Conservation (phyloP, 2,329 filamentous ascomycete genomes). For the Calycina herbarum region DNA sequence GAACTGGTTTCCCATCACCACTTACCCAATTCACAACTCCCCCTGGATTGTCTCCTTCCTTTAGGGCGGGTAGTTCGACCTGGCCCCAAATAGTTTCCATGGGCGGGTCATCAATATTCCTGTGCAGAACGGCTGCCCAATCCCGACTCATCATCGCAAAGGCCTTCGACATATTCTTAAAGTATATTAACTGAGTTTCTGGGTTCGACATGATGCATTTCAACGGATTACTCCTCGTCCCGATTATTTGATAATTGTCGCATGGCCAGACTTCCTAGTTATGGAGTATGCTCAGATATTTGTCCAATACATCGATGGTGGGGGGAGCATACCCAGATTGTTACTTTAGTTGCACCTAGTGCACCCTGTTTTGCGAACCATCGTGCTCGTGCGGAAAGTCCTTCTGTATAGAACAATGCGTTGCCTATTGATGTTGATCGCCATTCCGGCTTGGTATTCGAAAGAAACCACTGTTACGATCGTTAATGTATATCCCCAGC, state of each 20-base stretch:
- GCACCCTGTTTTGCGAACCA: slow-evolving; percentile 10
- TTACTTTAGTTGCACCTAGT: slow-evolving; percentile 9
- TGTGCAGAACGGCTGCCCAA: slow-evolving; percentile 13
- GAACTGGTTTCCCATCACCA: background rate
- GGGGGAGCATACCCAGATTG: slow-evolving; percentile 13
- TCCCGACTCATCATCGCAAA: slow-evolving; percentile 12
- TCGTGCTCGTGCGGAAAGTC: slow-evolving; percentile 12
- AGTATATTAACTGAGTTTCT: slow-evolving; percentile 9
- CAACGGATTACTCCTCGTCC: slow-evolving; percentile 9
- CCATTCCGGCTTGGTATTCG: slow-evolving; percentile 15
- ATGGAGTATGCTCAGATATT: background rate
- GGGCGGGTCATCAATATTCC: slow-evolving; percentile 14
- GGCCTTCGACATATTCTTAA: slow-evolving; percentile 19
- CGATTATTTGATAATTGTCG: slow-evolving; percentile 13
- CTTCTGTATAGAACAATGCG: slow-evolving; percentile 15
- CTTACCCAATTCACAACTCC: slow-evolving; percentile 13
- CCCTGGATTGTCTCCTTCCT: slow-evolving; percentile 1
- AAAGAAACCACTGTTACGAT: slow-evolving; percentile 13
- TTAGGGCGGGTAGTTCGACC: slow-evolving; percentile 12
- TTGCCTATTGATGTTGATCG: slow-evolving; percentile 9
- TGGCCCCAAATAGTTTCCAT: slow-evolving; percentile 16
- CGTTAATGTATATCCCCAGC: no score
- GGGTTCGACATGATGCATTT: slow-evolving; percentile 16
- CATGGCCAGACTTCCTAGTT: slow-evolving; percentile 17
- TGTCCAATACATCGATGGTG: no score